Evolutionary conservation across 2,329 filamentous ascomycete species (phyloP), one percentile per base, ranked within the genome.

Genomic region (Didymella sp.): DNA sequence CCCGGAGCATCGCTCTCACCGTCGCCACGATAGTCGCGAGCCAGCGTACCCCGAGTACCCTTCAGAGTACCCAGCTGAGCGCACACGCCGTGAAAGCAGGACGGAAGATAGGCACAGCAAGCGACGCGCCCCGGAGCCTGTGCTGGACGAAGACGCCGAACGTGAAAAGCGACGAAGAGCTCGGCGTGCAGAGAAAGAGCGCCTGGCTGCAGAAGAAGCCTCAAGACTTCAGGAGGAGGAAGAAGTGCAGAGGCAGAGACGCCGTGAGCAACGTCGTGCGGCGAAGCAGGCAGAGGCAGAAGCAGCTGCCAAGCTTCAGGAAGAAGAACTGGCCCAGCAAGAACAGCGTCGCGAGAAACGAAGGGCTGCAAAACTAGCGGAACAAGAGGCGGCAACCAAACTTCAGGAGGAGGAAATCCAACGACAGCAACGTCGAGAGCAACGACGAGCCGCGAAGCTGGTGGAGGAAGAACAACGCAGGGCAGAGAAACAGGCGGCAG

Each of bases 51-150:
- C 66, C 1, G 71, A 73, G 27, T 64, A 71, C 45, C 61, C 63
- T 45, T 67, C 64, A 2, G 71, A 73, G 22, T 64, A 71, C 41
- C 61, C 63, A n/a, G 57, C 68, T 35, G 69, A 67, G 40, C 67
- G 66, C 12, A 63, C 66, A 42, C 70, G 35, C 11, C 35, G 68
- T 6, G 73, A 75, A 19, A 59, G 45, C 24, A 64, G 59, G 17
- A 63, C 62, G 12, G 71, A 70, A 2, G 68, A 73, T 7, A 73
- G 63, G 53, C 65, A 71, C 17, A 66, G 51, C 51, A 74, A 68
- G 44, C 71, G 70, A 12, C 72, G 66, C 0, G 50, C 66, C 6
- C 25, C 67, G 13, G 68, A 69, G 15, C 66, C 64, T 12, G 56
- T 59, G 6, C 68, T 59, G 8, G 71, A 74, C 17, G 68, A 66